Conservation (phyloP, 1,284 basidiomycete genomes). For the Bondarzewia mesenterica region DNA sequence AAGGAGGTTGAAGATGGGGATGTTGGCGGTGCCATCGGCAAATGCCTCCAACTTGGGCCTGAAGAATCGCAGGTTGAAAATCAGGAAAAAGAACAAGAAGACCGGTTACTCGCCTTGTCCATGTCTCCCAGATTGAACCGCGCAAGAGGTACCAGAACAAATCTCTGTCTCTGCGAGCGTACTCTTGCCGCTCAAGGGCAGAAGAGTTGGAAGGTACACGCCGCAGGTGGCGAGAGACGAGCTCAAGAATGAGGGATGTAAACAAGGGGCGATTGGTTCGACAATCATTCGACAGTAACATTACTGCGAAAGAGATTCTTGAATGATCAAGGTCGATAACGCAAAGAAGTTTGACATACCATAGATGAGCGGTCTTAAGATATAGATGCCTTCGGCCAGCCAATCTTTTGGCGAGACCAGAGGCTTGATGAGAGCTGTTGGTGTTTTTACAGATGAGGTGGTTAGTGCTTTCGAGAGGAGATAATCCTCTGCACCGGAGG, state of each 20-base stretch:
- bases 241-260: slow-evolving; percentile 50
- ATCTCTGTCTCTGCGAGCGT: slow-evolving; percentile 73
- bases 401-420: slow-evolving; percentile 61
- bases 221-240: slow-evolving; percentile 61
- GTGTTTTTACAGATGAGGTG: slow-evolving; percentile 59
- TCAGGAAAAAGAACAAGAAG: not conserved
- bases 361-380: slow-evolving; percentile 65
- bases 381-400: slow-evolving; percentile 60
- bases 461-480: slow-evolving; percentile 72
- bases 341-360: slow-evolving; percentile 32
- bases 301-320: slow-evolving; percentile 16
- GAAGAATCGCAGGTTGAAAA: slow-evolving; percentile 3
- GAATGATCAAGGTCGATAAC: not conserved
- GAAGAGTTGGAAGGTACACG: slow-evolving; percentile 54
- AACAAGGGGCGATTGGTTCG: slow-evolving; percentile 44
- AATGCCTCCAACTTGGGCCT: slow-evolving; percentile 73
- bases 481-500: slow-evolving; percentile 63
- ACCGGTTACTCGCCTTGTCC: slow-evolving; percentile 53
- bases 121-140: slow-evolving; percentile 83
- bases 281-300: slow-evolving; percentile 23
- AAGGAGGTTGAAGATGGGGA: slow-evolving; percentile 70
- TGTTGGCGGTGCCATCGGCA: slow-evolving; percentile 47
- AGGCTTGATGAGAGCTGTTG: slow-evolving; percentile 52
- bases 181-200: slow-evolving; percentile 67
- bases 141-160: slow-evolving; percentile 83